Base-by-base conservation (phyloP, 192 early-diverging fungal species). In the Anaeromyces robustus region DNA sequence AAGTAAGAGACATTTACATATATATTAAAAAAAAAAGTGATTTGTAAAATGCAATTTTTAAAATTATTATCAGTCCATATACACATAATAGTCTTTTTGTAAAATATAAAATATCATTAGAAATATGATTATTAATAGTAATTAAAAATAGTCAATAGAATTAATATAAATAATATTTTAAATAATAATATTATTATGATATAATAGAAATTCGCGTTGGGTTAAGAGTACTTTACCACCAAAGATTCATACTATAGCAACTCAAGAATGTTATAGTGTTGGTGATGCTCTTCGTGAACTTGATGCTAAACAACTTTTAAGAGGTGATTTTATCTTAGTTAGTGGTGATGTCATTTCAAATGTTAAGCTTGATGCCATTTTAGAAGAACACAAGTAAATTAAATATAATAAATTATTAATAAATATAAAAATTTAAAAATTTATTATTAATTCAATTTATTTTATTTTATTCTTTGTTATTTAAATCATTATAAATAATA, bases 231-330 rank as follows among this genome's bases (percentile, higher is more conserved):
- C 78, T 80, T 91, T 78, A 86, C 90, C 77, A 83, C 93, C 85
- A 87, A 89, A 89, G 43, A 90, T 99, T 37, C 82, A 87, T 32
- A 87, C 92, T 37, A 91, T 95, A 77, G 90, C 92, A 12, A 92
- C 90, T 9, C 93, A 94, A 80, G 90, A 92, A 81, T 88, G 90
- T 22, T 86, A 86, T 79, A 94, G 94, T 29, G 88, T 97, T 22
- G 96, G 98, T 68, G 98, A 99, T 83, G 98, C 94, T 2, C 84
- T 98, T 80, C 89, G 97, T 78, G 95, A 96, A 82, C 83, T 97
- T 78, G 96, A 99, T 83, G 89, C 87, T 16, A 92, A 92, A 80
- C 89, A 93, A 78, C 82, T 95, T 59, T 89, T 98, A 79, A 85
- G 86, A 31, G 92, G 91, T 1, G 96, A 99, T 82, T 99, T 99